phyloP scores from a whole-genome alignment of 768 basidiomycete genomes.

The Boletus vermiculosoides region DNA sequence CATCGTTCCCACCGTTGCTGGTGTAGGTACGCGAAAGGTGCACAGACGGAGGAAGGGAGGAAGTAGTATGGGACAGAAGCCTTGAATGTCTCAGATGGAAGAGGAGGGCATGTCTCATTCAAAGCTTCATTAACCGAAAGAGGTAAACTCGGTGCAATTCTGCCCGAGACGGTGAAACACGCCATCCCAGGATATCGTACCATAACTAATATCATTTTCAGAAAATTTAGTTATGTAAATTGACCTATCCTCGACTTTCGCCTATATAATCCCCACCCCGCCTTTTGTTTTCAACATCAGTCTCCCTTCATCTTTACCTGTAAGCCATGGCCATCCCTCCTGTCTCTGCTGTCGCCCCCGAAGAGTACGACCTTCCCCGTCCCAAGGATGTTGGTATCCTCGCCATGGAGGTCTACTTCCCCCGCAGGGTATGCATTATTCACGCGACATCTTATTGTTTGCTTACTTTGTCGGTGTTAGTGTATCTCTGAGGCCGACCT shows the following conservation, averaged over 20 bases:
- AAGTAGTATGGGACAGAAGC: too few species aligned
- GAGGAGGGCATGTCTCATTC: background rate
- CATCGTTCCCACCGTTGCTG: background rate
- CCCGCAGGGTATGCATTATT: conserved; percentile 65
- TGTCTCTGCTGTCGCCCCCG: conserved; percentile 3
- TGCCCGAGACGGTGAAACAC: conserved; percentile 21
- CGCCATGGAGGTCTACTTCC: conserved; percentile 93
- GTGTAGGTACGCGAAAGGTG: too few species aligned
- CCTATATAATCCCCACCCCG: conserved; percentile 24
- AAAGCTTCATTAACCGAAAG: background rate
- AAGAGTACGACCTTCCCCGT: conserved; percentile 40
- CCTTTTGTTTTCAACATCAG: background rate
- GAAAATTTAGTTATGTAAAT: conserved; percentile 30
- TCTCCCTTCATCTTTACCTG: background rate
- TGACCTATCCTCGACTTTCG: background rate
- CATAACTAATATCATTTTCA: conserved; percentile 21
- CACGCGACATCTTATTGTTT: conserved; percentile 6
- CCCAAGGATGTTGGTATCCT: conserved; percentile 95
- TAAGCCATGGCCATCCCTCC: conserved; percentile 28
- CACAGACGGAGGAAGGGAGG: background rate
- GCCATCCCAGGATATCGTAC: conserved; percentile 31
- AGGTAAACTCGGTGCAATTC: background rate
- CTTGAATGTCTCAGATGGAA: conserved; percentile 8
- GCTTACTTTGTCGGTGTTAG: conserved; percentile 37
- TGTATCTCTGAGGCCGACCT: conserved; percentile 96